Conservation (phyloP, 257 asterid species). For the Jaltomata sinuosa region DNA sequence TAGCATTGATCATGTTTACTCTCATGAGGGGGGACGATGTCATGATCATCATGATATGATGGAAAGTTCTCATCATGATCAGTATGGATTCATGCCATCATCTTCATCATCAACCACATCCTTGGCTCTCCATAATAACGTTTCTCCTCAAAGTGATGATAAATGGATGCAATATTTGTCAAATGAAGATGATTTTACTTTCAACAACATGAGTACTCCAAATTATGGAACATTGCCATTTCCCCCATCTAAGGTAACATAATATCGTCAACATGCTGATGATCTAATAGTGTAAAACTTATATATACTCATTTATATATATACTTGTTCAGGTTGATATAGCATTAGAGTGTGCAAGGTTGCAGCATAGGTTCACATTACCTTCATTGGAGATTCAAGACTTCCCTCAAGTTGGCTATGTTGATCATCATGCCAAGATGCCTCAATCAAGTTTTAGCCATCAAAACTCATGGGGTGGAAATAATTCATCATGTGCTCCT, state of each 20-base stretch:
- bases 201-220: slow-evolving; percentile 14
- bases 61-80: slow-evolving; percentile 10
- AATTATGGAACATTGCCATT: slow-evolving; percentile 26
- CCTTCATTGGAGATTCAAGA: slow-evolving; percentile 77
- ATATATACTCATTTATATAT: background rate
- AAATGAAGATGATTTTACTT: slow-evolving; percentile 56
- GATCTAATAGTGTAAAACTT: no score
- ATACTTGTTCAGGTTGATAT: slow-evolving; percentile 49
- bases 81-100: background rate
- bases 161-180: slow-evolving; percentile 79
- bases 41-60: slow-evolving; percentile 21
- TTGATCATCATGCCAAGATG: slow-evolving; percentile 21
- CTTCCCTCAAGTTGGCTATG: slow-evolving; percentile 28
- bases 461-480: slow-evolving; percentile 37
- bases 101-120: slow-evolving; percentile 20
- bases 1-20: slow-evolving; percentile 32
- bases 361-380: slow-evolving; percentile 60
- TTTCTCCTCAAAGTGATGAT: slow-evolving; percentile 25
- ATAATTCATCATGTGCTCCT: slow-evolving; percentile 11
- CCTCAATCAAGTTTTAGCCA: slow-evolving; percentile 5
- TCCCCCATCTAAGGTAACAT: slow-evolving; percentile 79
- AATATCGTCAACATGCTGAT: background rate
- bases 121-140: slow-evolving; percentile 18
- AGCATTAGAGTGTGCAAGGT: slow-evolving; percentile 85
- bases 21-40: slow-evolving; percentile 35